Base-by-base conservation (phyloP, 2,329 filamentous ascomycete genomes). In the Neonectria ditissima region DNA sequence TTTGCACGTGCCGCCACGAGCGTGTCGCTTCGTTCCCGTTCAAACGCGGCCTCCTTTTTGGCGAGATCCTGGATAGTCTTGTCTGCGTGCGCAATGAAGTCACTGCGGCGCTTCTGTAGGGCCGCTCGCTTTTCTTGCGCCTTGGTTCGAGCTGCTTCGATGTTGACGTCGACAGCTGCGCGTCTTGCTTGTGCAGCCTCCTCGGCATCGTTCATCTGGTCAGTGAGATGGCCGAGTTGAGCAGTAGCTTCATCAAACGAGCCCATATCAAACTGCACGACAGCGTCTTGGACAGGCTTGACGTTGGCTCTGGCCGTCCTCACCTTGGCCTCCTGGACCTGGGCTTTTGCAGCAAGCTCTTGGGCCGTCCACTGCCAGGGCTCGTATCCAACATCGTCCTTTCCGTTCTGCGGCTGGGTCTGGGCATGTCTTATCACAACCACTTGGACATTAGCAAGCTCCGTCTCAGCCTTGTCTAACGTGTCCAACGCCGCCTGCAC, bases 361-460 rank as follows among this genome's bases (percentile, higher is more conserved):
- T 47, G 44, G 22, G 44, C 44, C 13, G 44, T 28, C 44, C 44
- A 47, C 20, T 47, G 22, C 44, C 44, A 47, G 20, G 44, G 44
- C 18, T 47, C 44, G 44, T 47, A 47, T 14, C 20, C 44, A 3
- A 47, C 26, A 8, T 28, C 3, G 26, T 28, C 44, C 13, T 28
- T 47, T 20, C 18, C 18, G 11, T 26, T 22, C 13, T 47, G 20
- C 44, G 13, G 44, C 44, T 16, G 44, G 14, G 20, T 26, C 22
- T 47, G 20, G 3, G 14, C 20, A 24, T 47, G 20, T 6, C 44
- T 20, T 26, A 47, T 47, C 4, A 47, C 44, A 16, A 11, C 22
- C 44, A 26, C 26, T 7, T 47, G 8, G 13, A 14, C 11, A 5
- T 47, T 10, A 13, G 44, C 44, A 14, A 26, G 20, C 13, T 47